phyloP scores from a whole-genome alignment of 495 filamentous ascomycete genomes.

The Trichocladium uniseriatum region DNA sequence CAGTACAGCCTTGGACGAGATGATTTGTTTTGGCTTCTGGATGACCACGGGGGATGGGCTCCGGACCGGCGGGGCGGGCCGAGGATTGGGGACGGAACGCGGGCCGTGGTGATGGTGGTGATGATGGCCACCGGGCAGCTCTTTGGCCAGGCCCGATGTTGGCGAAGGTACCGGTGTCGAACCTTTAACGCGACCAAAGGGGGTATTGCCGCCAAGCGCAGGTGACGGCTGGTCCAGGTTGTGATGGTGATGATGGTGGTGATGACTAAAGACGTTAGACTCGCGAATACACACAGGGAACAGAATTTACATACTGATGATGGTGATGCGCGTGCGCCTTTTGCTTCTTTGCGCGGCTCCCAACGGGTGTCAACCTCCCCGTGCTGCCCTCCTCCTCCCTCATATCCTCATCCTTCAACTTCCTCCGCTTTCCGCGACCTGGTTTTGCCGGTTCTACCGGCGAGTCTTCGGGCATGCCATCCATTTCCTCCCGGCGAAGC shows the following conservation, averaged over 20 bases:
- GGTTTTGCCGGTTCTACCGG: constrained; percentile 17
- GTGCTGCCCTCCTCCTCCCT: constrained; percentile 52
- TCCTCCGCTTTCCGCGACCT: constrained; percentile 48
- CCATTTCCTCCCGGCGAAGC: constrained; percentile 39
- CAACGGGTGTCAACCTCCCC: constrained; percentile 41
- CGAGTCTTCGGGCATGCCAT: constrained; percentile 28
- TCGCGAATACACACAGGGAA: neutral
- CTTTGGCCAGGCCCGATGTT: constrained; percentile 39
- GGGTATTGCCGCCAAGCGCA: constrained; percentile 31
- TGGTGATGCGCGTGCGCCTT: constrained; percentile 57
- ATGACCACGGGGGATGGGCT: constrained; percentile 33
- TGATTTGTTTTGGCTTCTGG: constrained; percentile 53
- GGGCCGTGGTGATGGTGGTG: constrained; percentile 31
- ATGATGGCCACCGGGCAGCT: constrained; percentile 29
- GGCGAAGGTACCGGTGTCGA: constrained; percentile 49
- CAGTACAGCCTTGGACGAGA: constrained; percentile 58
- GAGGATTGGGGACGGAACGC: constrained; percentile 19
- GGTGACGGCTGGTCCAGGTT: constrained; percentile 51
- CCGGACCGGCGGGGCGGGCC: constrained; percentile 32
- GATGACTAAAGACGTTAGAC: constrained; percentile 43
- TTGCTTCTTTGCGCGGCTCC: constrained; percentile 47
- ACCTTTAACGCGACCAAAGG: constrained; percentile 36
- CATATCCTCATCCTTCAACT: constrained; percentile 50
- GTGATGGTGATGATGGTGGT: constrained; percentile 68
- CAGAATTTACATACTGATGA: constrained; percentile 42